Base-by-base conservation (phyloP, 345 rosid genomes). In the Psidium friedrichsthalianum region DNA sequence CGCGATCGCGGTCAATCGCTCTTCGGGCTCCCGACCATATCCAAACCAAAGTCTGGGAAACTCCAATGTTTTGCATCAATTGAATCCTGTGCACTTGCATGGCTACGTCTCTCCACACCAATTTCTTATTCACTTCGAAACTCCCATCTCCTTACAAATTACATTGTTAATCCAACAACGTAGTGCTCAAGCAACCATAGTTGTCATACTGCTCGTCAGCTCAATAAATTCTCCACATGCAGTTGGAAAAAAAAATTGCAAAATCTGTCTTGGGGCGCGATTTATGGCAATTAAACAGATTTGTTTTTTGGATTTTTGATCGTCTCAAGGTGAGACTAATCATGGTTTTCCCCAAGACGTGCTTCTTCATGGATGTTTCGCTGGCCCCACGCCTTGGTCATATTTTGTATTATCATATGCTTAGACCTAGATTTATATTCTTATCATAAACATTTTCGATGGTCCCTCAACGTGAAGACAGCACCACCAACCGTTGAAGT, bases 301-400 rank as follows among this genome's bases (percentile, higher is more conserved):
- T 15, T 29, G 6, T 14, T 14, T 52, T 69, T 32, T 36, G 4
- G 18, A 36, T 36, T 69, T 69, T 64, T 64, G 42, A 69, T 69
- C 25, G 80, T 69, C 80, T 69, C 80, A 36, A 69, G 80, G 80
- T 32, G 47, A 36, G 80, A 18, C 47, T 32, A 69, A 36, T 69
- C 80, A 36, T 69, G 80, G 47, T 20, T 69, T 36, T 18, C 80
- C 80, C 80, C 80, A n/a, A n/a, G 64, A 64, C 89, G 89, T 88
- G 36, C 86, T 40, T 85, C 87, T 88, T 76, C 88, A 90, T 90
- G 81, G 25, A 90, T 87, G 84, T 85, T 55, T 74, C 40, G 55
- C 10, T n/a, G 87, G 84, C 87, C 61, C 84, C 22, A 51, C 36
- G 84, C 40, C 85, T 15, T 69, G 32, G 1, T 78, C 13, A 87